phyloP scores from a whole-genome alignment of 1,284 basidiomycete genomes.

The Malassezia nana region DNA sequence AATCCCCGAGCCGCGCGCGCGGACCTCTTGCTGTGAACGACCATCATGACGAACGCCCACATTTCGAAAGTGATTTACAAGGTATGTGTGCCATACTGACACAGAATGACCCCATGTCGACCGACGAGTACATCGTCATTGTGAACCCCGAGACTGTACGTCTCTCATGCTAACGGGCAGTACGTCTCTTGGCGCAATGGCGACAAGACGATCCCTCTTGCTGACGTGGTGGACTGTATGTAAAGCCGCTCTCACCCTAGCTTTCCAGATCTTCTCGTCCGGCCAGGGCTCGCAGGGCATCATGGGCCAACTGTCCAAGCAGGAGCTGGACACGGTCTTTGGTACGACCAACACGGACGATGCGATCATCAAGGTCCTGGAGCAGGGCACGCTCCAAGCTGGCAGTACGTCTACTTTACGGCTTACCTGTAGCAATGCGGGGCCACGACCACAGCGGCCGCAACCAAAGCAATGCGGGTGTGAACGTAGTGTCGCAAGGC shows the following conservation, averaged over 20 bases:
- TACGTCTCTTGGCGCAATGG: constrained; percentile 48
- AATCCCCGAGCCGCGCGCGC: not conserved
- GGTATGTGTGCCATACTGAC: constrained; percentile 8
- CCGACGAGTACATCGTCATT: constrained; percentile 49
- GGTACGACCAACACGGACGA: constrained; percentile 43
- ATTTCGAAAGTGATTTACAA: constrained; percentile 43
- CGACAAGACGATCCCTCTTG: constrained; percentile 49
- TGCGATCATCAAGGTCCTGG: constrained; percentile 42
- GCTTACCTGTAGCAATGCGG: not conserved
- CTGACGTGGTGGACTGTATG: constrained; percentile 47
- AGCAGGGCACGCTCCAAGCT: constrained; percentile 40
- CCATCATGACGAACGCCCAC: constrained; percentile 18
- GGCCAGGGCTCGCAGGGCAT: constrained; percentile 49
- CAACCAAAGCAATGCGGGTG: not conserved
- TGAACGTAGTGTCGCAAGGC: not conserved
- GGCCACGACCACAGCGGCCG: not conserved
- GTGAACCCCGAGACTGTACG: constrained; percentile 38
- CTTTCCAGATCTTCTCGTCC: constrained; percentile 49
- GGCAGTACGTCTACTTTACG: constrained; percentile 7
- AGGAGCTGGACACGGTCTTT: constrained; percentile 48
- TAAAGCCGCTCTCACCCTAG: constrained; percentile 4
- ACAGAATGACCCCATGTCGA: constrained; percentile 47
- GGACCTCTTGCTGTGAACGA: not conserved
- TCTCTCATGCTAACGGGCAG: not conserved
- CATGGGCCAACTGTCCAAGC: constrained; percentile 47